Base-by-base conservation (phyloP, 495 filamentous ascomycete species). In the Friedmanniomyces simplex region DNA sequence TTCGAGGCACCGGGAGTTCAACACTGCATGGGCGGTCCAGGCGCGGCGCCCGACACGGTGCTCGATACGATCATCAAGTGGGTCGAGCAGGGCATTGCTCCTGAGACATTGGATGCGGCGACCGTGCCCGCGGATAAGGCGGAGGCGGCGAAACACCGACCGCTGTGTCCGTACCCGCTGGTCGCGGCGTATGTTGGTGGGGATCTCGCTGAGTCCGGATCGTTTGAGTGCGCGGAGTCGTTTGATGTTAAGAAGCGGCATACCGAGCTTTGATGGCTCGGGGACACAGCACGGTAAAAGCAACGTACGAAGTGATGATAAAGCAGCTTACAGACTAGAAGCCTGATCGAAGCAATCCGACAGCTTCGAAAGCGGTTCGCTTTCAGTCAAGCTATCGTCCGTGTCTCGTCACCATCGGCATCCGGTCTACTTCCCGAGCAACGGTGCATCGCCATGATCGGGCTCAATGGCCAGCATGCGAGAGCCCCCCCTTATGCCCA, bases 21-120 rank as follows among this genome's bases (percentile, higher is more conserved):
- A 13, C 67, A 69, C 52, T 68, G 66, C 34, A 13, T 13, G 21
- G 60, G 52, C 16, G 63, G 67, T 20, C 18, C 14, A n/a, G 68
- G 66, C 13, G 37, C 55, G 7, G 54, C 47, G n/a, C 68, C 67
- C 12, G 26, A n/a, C 10, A 21, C 52, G 21, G 46, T 53, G 8
- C 48, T 70, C 18, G 52, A 50, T 26, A 47, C 50, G 2, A 37
- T 70, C 20, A 39, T 67, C 20, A 52, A 57, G 13, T 70, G 68
- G 67, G 67, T 69, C 7, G 67, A 69, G 59, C 36, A 58, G 7
- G 66, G 66, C 22, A 56, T 39, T 25, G 61, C 58, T 13, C 63
- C 66, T 7, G 60, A 62, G 20, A 52, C 36, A 22, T 41, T 68
- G 54, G 18, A 36, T 22, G 61, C 65, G 14, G 51, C 59, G 6